phyloP scores from a whole-genome alignment of 345 rosid species.

The Conringia planisiliqua region DNA sequence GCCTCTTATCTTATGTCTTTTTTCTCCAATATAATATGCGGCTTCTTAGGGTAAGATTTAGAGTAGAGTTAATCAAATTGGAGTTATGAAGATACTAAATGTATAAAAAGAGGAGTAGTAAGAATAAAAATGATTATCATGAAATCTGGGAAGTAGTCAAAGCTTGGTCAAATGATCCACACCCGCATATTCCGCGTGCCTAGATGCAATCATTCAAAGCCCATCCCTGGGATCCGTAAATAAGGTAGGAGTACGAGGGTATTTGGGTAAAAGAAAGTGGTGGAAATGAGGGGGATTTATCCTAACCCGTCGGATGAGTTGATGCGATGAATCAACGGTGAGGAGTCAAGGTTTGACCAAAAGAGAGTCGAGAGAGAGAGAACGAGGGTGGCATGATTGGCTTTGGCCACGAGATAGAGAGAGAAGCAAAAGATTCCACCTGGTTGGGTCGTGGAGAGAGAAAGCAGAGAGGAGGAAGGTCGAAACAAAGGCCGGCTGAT shows the following conservation, averaged over 20 bases:
- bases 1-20: too few relatives aligned
- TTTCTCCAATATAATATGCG: neutral
- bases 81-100: neutral
- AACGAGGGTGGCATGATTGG: conserved; percentile 54
- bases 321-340: conserved; percentile 38
- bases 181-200: conserved; percentile 47
- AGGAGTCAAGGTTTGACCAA: conserved; percentile 41
- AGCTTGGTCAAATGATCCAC: conserved; percentile 30
- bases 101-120: neutral
- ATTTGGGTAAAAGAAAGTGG: neutral
- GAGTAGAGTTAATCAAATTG: neutral
- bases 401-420: conserved; percentile 46
- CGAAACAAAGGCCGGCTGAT: neutral
- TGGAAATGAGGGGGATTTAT: neutral
- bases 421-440: conserved; percentile 30
- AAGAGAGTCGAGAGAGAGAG: conserved; percentile 33
- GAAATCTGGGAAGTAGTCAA: conserved; percentile 32
- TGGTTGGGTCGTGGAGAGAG: conserved; percentile 32
- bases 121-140: neutral
- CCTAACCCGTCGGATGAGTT: conserved; percentile 38
- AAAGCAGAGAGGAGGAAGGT: neutral
- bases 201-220: conserved; percentile 36
- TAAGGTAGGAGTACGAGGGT: conserved; percentile 1
- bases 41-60: neutral
- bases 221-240: conserved; percentile 19